phyloP scores from a whole-genome alignment of 129 eudicot genomes.

The Heracleum sosnowskyi region DNA sequence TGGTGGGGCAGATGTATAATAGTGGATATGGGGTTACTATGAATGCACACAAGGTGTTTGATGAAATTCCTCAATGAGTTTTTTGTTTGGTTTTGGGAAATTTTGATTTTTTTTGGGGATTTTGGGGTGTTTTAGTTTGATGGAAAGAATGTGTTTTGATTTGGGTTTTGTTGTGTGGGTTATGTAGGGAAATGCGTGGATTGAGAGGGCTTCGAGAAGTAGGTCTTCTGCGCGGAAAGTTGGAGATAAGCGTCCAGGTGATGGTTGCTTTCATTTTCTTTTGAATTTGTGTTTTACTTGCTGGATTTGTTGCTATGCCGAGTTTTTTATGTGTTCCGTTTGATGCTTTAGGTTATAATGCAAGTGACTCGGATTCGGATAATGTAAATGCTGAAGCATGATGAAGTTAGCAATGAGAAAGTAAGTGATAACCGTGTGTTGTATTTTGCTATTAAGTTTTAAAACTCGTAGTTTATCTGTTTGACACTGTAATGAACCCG shows the following conservation, averaged over 20 bases:
- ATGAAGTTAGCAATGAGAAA: not conserved
- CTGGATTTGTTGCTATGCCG: conserved; percentile 3
- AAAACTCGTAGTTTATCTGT: not conserved
- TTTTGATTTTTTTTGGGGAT: not conserved
- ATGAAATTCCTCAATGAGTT: conserved; percentile 2
- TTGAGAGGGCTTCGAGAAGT: conserved; percentile 41
- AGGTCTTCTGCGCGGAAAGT: conserved; percentile 46
- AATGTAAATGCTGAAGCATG: conserved; percentile 16
- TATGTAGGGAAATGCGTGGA: conserved; percentile 73
- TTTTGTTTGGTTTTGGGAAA: not conserved
- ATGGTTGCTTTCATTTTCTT: not conserved
- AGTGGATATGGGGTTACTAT: conserved; percentile 66
- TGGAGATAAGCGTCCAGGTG: conserved; percentile 53
- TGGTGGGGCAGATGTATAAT: conserved; percentile 90
- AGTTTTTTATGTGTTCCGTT: conserved; percentile 3
- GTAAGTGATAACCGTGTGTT: conserved; percentile 14
- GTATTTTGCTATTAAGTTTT: not conserved
- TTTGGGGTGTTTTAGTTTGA: not conserved
- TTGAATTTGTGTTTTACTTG: not conserved
- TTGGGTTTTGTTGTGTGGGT: conserved; percentile 6
- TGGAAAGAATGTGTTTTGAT: not conserved
- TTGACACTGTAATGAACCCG: not conserved
- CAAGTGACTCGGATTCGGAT: conserved; percentile 60
- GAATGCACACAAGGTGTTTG: conserved; percentile 57
- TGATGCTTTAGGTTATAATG: conserved; percentile 40